Base-by-base conservation (phyloP, 306 rosid species). In the Pyrus bretschneideri region DNA sequence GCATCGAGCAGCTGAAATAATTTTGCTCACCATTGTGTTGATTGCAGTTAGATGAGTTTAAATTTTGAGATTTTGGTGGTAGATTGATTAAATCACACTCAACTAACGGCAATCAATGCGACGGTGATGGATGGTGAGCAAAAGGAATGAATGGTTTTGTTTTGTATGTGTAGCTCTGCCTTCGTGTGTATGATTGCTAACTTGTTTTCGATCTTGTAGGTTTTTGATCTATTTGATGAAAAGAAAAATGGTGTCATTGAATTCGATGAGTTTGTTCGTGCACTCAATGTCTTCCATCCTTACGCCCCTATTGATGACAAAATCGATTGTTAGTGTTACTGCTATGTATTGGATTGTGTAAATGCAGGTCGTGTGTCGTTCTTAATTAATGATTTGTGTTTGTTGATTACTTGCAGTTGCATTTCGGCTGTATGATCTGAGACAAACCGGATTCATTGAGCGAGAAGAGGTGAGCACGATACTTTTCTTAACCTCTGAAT, bases 391-490 rank as follows among this genome's bases (percentile, higher is more conserved):
- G 31, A 80, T 46, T 65, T 15, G 15, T 54, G 9, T 72, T 81
- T 70, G 70, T 76, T 58, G 78, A 75, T 76, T 40, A 76, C 52
- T 82, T 81, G 85, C 76, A 93, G 98, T 89, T 87, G 87, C 90
- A 68, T 93, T 93, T 80, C 88, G 89, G 90, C 83, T 93, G 54
- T 91, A 91, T 78, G 98, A 91, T 81, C 85, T 88, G 65, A 83
- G 93, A 62, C 89, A 87, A 86, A 90, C 93, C 2, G 98, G 97
- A 72, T 93, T 77, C 74, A 93, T 93, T 2, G 97, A 87, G 81
- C 87, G 90, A 61, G 94, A 87, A 69, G 97, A 93, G 78, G 98
- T 91, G 81, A 85, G 98, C 84, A 12, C 15, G 11, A 66, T 66
- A 13, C 11, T 25, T 5, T 27, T 15, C 33, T 30, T 14, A 30